Conservation (phyloP, 148 eudicot species). For the Diospyros lotus region DNA sequence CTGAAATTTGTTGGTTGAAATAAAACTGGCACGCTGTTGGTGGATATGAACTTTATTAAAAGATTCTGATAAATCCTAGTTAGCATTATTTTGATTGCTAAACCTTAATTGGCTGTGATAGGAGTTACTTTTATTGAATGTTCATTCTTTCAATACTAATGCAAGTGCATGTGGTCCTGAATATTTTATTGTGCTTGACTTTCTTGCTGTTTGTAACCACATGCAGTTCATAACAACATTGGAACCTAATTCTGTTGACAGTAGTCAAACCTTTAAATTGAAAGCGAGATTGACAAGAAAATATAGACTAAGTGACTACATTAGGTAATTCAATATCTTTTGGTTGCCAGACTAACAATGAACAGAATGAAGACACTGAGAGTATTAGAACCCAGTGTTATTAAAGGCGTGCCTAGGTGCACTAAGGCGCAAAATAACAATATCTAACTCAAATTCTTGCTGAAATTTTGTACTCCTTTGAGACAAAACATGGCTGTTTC, state of each 20-base stretch:
- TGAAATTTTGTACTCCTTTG: too few relatives aligned
- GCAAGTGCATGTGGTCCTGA: not conserved
- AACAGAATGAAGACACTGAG: not conserved
- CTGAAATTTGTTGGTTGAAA: not conserved
- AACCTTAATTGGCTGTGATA: not conserved
- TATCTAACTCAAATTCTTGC: too few relatives aligned
- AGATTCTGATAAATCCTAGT: not conserved
- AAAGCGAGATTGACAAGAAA: not conserved
- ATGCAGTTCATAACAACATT: not conserved
- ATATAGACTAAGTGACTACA: not conserved
- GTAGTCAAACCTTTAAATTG: not conserved
- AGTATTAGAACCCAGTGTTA: not conserved
- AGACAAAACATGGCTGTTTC: too few relatives aligned
- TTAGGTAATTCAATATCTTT: not conserved
- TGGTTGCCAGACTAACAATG: constrained; percentile 1
- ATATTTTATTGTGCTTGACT: not conserved
- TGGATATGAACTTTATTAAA: not conserved
- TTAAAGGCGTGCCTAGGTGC: too few relatives aligned
- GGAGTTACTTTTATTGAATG: not conserved
- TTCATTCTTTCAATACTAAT: not conserved
- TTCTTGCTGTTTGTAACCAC: not conserved
- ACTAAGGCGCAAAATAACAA: too few relatives aligned
- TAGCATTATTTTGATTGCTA: not conserved
- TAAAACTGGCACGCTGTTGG: not conserved
- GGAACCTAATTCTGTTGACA: not conserved